Percentiles rank a stretch among this genome's conserved stretches.
Conservation (phyloP, 257 asterid species). For the Oldenlandia corymbosa region DNA sequence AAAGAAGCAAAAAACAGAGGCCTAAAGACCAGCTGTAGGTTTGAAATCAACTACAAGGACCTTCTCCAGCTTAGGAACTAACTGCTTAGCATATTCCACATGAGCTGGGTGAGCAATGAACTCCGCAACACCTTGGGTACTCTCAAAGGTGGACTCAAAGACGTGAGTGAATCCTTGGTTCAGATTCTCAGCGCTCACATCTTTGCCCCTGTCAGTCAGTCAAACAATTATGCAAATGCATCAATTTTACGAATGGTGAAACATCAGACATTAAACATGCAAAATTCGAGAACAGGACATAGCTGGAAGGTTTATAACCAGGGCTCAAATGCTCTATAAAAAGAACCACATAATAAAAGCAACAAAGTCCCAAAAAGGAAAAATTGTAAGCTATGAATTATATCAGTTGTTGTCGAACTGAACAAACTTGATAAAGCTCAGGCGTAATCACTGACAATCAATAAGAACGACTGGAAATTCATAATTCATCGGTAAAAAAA, state of each 20-base stretch:
- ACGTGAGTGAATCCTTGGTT: slow-evolving; percentile 89
- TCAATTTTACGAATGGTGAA: no score
- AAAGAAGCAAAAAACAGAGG: no score
- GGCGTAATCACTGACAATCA: no score
- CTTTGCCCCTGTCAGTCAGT: slow-evolving; percentile 74
- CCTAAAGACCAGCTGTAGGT: no score
- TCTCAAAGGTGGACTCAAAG: slow-evolving; percentile 75
- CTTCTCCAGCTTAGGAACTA: slow-evolving; percentile 60
- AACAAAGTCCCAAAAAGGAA: background rate
- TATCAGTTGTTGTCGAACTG: no score
- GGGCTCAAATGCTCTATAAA: background rate
- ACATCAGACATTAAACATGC: background rate
- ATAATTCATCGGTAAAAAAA: no score
- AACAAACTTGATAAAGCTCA: no score
- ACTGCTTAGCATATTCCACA: slow-evolving; percentile 42
- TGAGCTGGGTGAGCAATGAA: slow-evolving; percentile 58
- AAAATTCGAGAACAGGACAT: background rate
- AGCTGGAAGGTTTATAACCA: background rate
- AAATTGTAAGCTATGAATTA: no score
- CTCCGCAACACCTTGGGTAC: slow-evolving; percentile 66
- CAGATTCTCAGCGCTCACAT: slow-evolving; percentile 66
- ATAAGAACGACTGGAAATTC: no score
- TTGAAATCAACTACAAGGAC: slow-evolving; percentile 62
- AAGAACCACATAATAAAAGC: no score
- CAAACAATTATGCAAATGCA: background rate